phyloP scores from a whole-genome alignment of 805 yeast species.

The Schwanniomyces sp. region DNA sequence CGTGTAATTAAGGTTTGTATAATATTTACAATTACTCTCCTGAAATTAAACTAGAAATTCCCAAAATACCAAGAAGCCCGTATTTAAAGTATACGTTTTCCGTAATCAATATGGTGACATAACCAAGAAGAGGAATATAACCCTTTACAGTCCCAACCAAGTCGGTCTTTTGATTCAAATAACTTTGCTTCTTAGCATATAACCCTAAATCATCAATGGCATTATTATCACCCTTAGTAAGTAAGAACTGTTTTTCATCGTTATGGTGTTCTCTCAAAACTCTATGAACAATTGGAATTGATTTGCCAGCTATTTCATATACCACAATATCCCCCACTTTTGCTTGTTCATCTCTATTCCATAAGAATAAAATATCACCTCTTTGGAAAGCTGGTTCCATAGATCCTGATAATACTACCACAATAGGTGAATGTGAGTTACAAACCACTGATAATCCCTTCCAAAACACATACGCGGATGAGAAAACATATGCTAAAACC shows the following conservation, averaged over 20 bases:
- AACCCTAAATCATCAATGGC: conserved; percentile 86
- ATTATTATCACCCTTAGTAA: conserved; percentile 97
- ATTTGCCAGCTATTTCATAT: conserved; percentile 74
- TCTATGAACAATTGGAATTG: conserved; percentile 96
- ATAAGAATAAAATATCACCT: conserved; percentile 88
- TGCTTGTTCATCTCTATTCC: conserved; percentile 73
- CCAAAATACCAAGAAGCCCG: conserved; percentile 73
- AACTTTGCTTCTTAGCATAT: conserved; percentile 73
- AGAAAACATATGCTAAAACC: conserved; percentile 72
- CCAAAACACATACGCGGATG: conserved; percentile 93
- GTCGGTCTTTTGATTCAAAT: conserved; percentile 74
- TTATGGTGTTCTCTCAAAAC: conserved; percentile 82
- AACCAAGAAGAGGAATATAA: conserved; percentile 86
- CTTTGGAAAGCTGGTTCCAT: conserved; percentile 99
- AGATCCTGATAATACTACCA: conserved; percentile 95
- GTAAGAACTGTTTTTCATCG: conserved; percentile 59
- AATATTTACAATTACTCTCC: conserved; percentile 13
- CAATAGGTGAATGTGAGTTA: conserved; percentile 88
- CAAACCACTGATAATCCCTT: conserved; percentile 73
- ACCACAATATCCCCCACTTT: conserved; percentile 93
- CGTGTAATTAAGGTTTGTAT: background rate
- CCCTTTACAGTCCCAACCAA: conserved; percentile 91
- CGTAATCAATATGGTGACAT: conserved; percentile 85
- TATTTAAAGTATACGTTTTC: conserved; percentile 84
- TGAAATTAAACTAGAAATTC: conserved; percentile 61